These are phyloP conservation scores for Nakazawaea ishiwadae DNA, from an alignment of 805 yeast species.

Conservation along the genomic window DNA sequence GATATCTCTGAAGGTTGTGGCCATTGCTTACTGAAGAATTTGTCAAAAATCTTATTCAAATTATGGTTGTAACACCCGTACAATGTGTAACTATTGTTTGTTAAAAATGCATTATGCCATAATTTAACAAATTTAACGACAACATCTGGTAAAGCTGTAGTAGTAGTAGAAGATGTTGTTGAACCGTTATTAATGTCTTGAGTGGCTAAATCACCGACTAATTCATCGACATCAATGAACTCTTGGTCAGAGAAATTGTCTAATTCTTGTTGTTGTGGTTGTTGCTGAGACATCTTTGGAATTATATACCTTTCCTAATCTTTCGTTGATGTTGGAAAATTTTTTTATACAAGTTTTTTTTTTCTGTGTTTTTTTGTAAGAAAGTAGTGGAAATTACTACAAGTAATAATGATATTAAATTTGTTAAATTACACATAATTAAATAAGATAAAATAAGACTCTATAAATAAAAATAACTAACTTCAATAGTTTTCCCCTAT, in stretches of 20 bases:
- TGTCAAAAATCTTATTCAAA: slow-evolving; percentile 41
- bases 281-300: background rate
- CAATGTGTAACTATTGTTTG: slow-evolving; percentile 37
- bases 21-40: slow-evolving; percentile 37
- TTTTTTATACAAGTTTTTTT: too few relatives aligned
- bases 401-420: too few relatives aligned
- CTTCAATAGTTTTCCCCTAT: slow-evolving; percentile 8
- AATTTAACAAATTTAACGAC: slow-evolving; percentile 36
- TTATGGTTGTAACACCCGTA: slow-evolving; percentile 39
- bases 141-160: slow-evolving; percentile 33
- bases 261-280: slow-evolving; percentile 1
- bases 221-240: slow-evolving; percentile 11
- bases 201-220: slow-evolving; percentile 7
- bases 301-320: too few relatives aligned
- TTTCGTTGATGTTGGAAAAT: background rate
- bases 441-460: too few relatives aligned
- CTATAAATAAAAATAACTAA: too few relatives aligned
- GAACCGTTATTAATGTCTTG: background rate
- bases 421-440: too few relatives aligned
- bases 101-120: slow-evolving; percentile 37
- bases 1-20: slow-evolving; percentile 42
- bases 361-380: too few relatives aligned
- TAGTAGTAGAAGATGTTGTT: background rate
- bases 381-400: too few relatives aligned
- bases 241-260: slow-evolving; percentile 13